These are phyloP conservation scores for Collybiopsis confluens DNA, from an alignment of 768 basidiomycete species.

Conservation along the genomic window DNA sequence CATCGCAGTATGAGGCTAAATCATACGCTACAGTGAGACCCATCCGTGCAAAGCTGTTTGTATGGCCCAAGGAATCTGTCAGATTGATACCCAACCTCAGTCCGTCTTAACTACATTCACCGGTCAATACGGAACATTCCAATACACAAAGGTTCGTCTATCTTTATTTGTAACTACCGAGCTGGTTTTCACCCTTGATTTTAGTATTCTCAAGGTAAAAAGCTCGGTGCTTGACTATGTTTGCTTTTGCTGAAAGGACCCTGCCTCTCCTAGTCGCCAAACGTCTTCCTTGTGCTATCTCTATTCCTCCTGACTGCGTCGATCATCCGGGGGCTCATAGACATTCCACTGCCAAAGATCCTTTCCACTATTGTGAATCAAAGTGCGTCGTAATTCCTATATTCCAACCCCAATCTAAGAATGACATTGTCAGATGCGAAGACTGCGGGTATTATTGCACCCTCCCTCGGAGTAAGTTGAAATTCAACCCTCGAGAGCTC, in stretches of 20 bases:
- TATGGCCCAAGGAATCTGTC: slow-evolving; percentile 44
- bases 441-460: slow-evolving; percentile 59
- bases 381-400: slow-evolving; percentile 24
- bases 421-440: slow-evolving; percentile 34
- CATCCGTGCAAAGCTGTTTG: slow-evolving; percentile 47
- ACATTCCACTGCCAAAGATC: slow-evolving; percentile 39
- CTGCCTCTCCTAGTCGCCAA: slow-evolving; percentile 40
- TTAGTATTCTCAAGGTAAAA: slow-evolving; percentile 52
- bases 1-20: too few relatives aligned
- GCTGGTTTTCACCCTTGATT: neutral
- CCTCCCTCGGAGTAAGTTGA: slow-evolving; percentile 45
- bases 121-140: slow-evolving; percentile 56
- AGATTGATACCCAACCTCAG: slow-evolving; percentile 55
- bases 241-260: neutral
- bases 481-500: neutral
- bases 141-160: slow-evolving; percentile 53
- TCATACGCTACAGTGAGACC: slow-evolving; percentile 36
- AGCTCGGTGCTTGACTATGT: neutral
- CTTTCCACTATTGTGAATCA: slow-evolving; percentile 53
- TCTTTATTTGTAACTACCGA: neutral
- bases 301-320: slow-evolving; percentile 38
- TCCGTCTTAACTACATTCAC: slow-evolving; percentile 61
- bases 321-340: slow-evolving; percentile 44
- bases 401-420: neutral
- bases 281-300: slow-evolving; percentile 44